Evolutionary conservation across 2,329 filamentous ascomycete species (phyloP).

Genomic region (Bipolaris bicolor): DNA sequence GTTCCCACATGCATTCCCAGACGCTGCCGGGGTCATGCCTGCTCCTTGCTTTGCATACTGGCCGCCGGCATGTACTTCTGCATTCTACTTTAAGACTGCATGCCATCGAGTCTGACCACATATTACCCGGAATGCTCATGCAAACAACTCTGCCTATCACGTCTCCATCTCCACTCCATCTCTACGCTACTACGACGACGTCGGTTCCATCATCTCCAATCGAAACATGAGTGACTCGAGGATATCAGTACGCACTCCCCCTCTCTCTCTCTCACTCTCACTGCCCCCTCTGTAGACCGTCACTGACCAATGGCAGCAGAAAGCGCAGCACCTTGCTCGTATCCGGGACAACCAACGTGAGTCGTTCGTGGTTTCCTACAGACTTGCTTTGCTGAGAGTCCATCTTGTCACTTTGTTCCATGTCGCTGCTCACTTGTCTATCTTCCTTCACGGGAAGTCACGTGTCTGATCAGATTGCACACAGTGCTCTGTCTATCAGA

Average conservation of each 20-base stretch:
- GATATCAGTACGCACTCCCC: conserved; percentile 23
- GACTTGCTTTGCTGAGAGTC: background rate
- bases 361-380: conserved; percentile 3
- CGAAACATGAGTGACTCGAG: conserved; percentile 38
- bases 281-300: background rate
- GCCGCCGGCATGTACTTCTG: conserved; percentile 28
- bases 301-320: conserved; percentile 29
- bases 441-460: background rate
- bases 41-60: conserved; percentile 24
- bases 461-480: background rate
- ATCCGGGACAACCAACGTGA: conserved; percentile 74
- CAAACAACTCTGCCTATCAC: conserved; percentile 25
- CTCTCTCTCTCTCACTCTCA: background rate
- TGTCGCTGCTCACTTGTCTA: background rate
- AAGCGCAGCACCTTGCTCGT: conserved; percentile 58
- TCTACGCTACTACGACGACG: conserved; percentile 9
- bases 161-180: conserved; percentile 12
- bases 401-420: background rate
- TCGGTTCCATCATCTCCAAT: conserved; percentile 13
- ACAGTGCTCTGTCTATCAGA: background rate
- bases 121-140: conserved; percentile 29
- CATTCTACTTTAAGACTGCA: conserved; percentile 34
- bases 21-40: conserved; percentile 27
- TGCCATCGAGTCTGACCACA: conserved; percentile 26
- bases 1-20: conserved; percentile 22